phyloP scores from a whole-genome alignment of 805 yeast species.

The Yarrowia bubula region DNA sequence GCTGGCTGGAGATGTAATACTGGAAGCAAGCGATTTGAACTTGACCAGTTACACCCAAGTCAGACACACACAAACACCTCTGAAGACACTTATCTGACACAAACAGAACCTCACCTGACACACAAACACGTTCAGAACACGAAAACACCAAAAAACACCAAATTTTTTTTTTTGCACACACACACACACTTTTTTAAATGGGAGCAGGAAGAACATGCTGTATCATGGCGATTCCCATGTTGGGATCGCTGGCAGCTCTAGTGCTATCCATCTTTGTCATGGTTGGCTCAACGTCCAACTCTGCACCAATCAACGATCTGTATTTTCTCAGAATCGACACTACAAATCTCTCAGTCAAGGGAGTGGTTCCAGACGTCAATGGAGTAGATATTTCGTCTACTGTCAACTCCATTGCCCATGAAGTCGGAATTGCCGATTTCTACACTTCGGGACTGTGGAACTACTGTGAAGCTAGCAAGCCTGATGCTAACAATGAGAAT shows the following conservation, averaged over 20 bases:
- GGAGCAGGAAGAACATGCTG: conserved; percentile 37
- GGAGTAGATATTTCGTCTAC: conserved; percentile 27
- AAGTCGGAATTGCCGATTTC: conserved; percentile 46
- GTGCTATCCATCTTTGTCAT: conserved; percentile 51
- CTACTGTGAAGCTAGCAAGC: conserved; percentile 50
- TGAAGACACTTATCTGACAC: neutral
- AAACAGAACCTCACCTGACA: neutral
- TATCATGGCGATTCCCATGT: conserved; percentile 39
- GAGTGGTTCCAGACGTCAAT: conserved; percentile 31
- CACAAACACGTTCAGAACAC: neutral
- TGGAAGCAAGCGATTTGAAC: neutral
- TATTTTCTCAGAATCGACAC: conserved; percentile 52
- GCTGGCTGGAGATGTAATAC: neutral
- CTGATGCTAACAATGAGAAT: conserved; percentile 33
- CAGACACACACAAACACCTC: neutral
- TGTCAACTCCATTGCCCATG: conserved; percentile 31
- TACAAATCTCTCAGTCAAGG: conserved; percentile 37
- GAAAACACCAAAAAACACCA: neutral
- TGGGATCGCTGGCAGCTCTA: conserved; percentile 44
- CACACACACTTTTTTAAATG: conserved; percentile 27
- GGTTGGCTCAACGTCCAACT: conserved; percentile 50
- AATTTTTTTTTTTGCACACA: neutral
- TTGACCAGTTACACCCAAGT: neutral
- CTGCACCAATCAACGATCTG: conserved; percentile 45
- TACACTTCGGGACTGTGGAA: conserved; percentile 64